Conservation (phyloP, 805 yeast genomes). For the Helenozyma baotianmanensis region DNA sequence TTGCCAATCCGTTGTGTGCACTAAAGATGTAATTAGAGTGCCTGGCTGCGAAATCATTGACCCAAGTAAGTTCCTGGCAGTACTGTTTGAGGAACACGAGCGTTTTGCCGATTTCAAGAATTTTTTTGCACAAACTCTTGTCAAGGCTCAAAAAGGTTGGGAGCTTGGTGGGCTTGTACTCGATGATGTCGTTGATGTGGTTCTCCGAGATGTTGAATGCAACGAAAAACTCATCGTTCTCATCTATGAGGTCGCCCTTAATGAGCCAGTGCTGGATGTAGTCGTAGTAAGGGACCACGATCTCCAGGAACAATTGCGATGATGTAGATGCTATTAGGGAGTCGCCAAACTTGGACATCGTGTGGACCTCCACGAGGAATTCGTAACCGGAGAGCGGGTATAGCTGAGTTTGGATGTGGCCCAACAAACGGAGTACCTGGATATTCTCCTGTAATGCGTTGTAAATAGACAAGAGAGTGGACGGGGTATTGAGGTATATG, state of each 20-base stretch:
- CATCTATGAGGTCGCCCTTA: constrained; percentile 56
- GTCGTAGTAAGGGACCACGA: constrained; percentile 56
- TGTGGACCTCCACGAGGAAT: constrained; percentile 49
- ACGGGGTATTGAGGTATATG: constrained; percentile 24
- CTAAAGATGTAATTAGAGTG: constrained; percentile 28
- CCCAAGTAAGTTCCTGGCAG: constrained; percentile 70
- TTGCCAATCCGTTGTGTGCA: constrained; percentile 28
- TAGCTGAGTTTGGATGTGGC: constrained; percentile 37
- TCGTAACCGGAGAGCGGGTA: constrained; percentile 40
- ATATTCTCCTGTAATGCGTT: constrained; percentile 47
- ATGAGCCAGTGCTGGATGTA: constrained; percentile 63
- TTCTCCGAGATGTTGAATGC: constrained; percentile 24
- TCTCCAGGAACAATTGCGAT: constrained; percentile 36
- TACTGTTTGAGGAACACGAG: constrained; percentile 56
- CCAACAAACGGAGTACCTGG: constrained; percentile 53
- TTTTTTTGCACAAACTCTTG: constrained; percentile 35
- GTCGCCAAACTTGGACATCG: constrained; percentile 63
- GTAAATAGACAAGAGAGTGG: constrained; percentile 33
- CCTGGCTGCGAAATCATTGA: constrained; percentile 37
- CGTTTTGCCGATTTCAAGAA: constrained; percentile 69
- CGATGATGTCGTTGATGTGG: constrained; percentile 32
- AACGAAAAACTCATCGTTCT: constrained; percentile 60
- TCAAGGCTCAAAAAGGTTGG: constrained; percentile 42
- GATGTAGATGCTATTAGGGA: constrained; percentile 41
- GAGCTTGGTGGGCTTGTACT: constrained; percentile 27